Base-by-base conservation (phyloP, 352 stramenopile species). In the Phytophthora tubulina region DNA sequence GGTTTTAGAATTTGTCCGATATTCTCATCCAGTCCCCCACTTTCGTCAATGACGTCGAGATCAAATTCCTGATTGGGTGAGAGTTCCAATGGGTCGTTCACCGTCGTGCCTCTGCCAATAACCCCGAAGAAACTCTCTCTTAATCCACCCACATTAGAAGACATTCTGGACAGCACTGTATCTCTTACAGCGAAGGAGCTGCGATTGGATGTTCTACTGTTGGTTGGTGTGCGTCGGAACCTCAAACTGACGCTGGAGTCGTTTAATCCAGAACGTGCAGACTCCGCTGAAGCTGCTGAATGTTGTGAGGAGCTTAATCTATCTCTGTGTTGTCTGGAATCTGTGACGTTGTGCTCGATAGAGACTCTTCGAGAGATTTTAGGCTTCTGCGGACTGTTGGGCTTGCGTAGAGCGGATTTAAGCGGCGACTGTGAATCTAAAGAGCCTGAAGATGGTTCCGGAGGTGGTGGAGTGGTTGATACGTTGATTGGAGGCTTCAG, bases 1-100 rank as follows among this genome's bases (percentile, higher is more conserved):
- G 86, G 86, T 30, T 75, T 74, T 30, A 94, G 67, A 54, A 92
- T 86, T 56, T 93, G 76, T 2, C 78, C 80, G 11, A 88, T 78
- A 46, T 78, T 85, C 49, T 91, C 77, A 32, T 87, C 72, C 51
- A 94, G 77, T 36, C 81, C 81, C 9, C 86, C 86, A 45, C 79
- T 82, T 57, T 94, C 86, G 62, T 94, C 83, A 56, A 94, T 94
- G 49, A 94, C 75, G 4, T 86, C 87, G 35, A 94, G 67, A 15
- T 91, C 80, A 52, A 94, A 93, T 57, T 94, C 86, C 45, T 92
- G 83, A 31, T 83, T 75, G 0, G 84, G 75, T 6, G 85, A 91
- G n/a, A 91, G 70, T 17, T 90, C 72, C 32, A 94, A 65, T 30
- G 86, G 83, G 45, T 94, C 86, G 8, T 73, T 61, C 3, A 62